Percentiles rank a stretch among this genome's conserved stretches.
Evolutionary conservation across 805 yeast species (phyloP).

Genomic region (Lipomyces mesembrius): DNA sequence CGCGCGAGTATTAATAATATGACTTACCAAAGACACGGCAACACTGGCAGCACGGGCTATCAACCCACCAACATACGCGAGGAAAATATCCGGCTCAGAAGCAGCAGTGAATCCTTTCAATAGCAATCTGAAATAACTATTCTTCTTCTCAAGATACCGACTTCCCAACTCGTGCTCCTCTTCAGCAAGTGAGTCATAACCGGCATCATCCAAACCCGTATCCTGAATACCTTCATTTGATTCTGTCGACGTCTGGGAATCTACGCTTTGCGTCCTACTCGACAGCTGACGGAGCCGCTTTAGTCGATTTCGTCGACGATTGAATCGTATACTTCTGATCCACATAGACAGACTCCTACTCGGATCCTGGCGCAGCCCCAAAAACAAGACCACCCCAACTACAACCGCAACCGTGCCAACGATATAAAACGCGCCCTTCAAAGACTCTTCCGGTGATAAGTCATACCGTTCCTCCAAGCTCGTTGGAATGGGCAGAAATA

Average conservation of each 20-base stretch:
- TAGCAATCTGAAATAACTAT: slow-evolving; percentile 50
- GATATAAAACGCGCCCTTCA: slow-evolving; percentile 55
- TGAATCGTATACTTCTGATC: slow-evolving; percentile 39
- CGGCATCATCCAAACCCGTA: slow-evolving; percentile 40
- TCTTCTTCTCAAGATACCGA: slow-evolving; percentile 28
- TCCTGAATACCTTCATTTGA: slow-evolving; percentile 33
- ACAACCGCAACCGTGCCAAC: slow-evolving; percentile 53
- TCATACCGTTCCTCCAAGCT: slow-evolving; percentile 49
- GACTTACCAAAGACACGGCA: slow-evolving; percentile 36
- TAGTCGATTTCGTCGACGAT: slow-evolving; percentile 35
- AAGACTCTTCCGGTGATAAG: slow-evolving; percentile 50
- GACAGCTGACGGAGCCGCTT: slow-evolving; percentile 14
- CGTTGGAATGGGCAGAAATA: slow-evolving; percentile 62
- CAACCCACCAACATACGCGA: slow-evolving; percentile 65
- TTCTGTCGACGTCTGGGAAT: slow-evolving; percentile 2
- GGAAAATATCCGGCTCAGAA: slow-evolving; percentile 50
- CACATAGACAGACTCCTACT: slow-evolving; percentile 45
- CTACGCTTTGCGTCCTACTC: background rate
- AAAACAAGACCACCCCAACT: slow-evolving; percentile 49
- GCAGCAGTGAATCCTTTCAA: slow-evolving; percentile 56
- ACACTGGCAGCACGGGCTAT: slow-evolving; percentile 69
- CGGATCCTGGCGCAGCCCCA: slow-evolving; percentile 54
- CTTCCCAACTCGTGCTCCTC: slow-evolving; percentile 31
- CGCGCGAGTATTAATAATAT: background rate
- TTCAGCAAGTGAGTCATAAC: slow-evolving; percentile 37